Evolutionary conservation across 2,329 filamentous ascomycete species (phyloP).

Genomic region (Ascochyta viciae-villosae): DNA sequence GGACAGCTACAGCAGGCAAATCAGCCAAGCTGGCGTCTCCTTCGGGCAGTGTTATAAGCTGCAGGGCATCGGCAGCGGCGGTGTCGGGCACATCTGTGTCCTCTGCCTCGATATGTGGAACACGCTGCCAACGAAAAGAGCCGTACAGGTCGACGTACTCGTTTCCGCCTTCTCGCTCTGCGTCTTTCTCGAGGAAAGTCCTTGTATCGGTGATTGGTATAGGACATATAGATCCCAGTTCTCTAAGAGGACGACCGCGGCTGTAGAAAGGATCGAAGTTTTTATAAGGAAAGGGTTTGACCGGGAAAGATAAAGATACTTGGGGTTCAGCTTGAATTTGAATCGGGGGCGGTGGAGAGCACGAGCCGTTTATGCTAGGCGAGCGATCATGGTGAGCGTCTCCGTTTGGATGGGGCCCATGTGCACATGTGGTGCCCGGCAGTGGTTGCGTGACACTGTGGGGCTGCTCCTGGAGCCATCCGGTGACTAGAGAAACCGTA

Average conservation of each 20-base stretch:
- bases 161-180: not conserved
- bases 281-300: not conserved
- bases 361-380: not conserved
- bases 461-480: not conserved
- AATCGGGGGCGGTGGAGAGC: not conserved
- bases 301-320: not conserved
- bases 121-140: too few species aligned
- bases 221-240: not conserved
- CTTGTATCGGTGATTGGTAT: too few species aligned
- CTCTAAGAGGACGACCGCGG: not conserved
- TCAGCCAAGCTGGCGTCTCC: not conserved
- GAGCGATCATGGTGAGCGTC: not conserved
- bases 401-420: not conserved
- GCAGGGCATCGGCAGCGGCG: not conserved
- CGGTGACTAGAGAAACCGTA: not conserved
- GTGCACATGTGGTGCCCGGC: too few species aligned
- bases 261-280: not conserved
- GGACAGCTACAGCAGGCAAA: not conserved
- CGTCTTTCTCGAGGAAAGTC: not conserved
- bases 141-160: not conserved
- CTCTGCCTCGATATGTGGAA: too few species aligned
- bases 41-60: not conserved
- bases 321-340: not conserved
- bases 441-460: not conserved
- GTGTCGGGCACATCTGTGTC: not conserved